Evolutionary conservation across 371 early-diverging fungal genomes (phyloP).

Genomic region (Circinella umbellata): DNA sequence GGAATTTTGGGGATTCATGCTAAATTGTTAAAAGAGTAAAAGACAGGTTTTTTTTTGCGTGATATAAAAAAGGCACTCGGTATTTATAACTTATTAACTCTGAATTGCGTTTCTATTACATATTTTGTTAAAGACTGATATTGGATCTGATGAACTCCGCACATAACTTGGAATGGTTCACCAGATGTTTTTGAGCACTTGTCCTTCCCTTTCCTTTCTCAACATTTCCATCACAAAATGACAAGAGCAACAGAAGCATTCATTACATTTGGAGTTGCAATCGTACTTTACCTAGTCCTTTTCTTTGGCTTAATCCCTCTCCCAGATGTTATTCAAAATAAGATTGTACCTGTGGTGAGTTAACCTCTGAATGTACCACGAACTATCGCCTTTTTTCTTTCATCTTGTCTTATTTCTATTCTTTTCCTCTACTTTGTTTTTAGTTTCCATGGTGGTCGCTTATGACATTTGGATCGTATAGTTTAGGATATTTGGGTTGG

Average conservation of each 20-base stretch:
- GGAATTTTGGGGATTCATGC: no score
- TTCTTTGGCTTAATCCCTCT: conserved; percentile 61
- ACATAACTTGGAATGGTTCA: background rate
- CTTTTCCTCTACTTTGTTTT: background rate
- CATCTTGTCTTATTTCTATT: background rate
- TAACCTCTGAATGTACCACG: background rate
- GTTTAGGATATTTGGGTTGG: conserved; percentile 83
- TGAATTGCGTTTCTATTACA: no score
- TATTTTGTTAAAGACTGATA: no score
- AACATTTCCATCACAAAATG: conserved; percentile 38
- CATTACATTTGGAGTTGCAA: conserved; percentile 46
- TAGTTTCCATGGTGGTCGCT: conserved; percentile 86
- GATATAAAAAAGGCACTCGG: no score
- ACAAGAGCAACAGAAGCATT: conserved; percentile 69
- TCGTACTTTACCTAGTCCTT: conserved; percentile 51
- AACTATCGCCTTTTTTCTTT: background rate
- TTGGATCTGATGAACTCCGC: background rate
- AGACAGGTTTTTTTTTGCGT: no score
- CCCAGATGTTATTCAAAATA: conserved; percentile 59
- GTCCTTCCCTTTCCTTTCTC: background rate
- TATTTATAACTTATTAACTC: no score
- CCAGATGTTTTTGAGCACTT: no score
- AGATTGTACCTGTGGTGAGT: conserved; percentile 66
- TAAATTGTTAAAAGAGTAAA: no score
- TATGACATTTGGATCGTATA: conserved; percentile 85